These are phyloP conservation scores for Pseudopediastrum boryanum DNA, from an alignment of 139 green algal genomes.

Conservation along the genomic window DNA sequence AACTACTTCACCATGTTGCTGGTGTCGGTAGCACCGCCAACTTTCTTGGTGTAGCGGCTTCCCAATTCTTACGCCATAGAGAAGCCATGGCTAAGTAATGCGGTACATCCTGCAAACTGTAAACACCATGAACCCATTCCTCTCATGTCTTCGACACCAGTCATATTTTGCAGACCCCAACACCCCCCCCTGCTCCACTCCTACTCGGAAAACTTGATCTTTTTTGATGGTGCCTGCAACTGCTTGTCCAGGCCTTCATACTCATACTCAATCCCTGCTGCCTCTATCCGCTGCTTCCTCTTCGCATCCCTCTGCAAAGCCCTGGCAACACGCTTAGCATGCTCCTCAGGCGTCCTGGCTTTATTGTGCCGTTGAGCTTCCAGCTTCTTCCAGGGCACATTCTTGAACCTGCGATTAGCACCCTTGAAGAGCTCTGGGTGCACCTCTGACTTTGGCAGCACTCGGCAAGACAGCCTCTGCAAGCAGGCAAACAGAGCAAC, in stretches of 20 bases:
- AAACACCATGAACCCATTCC: no score
- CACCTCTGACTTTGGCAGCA: slow-evolving; percentile 40
- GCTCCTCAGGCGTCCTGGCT: slow-evolving; percentile 59
- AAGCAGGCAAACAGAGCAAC: background rate
- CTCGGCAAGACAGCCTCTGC: slow-evolving; percentile 31
- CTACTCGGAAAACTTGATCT: slow-evolving; percentile 27
- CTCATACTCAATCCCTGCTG: slow-evolving; percentile 84
- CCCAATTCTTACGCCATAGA: no score
- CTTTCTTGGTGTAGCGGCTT: no score
- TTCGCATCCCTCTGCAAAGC: slow-evolving; percentile 58
- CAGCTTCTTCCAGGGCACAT: slow-evolving; percentile 78
- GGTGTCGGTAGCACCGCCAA: no score
- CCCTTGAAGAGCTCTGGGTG: slow-evolving; percentile 83
- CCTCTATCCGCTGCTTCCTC: slow-evolving; percentile 63
- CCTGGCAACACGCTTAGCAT: slow-evolving; percentile 48
- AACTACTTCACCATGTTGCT: no score
- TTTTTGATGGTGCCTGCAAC: slow-evolving; percentile 45
- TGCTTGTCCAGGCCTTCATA: slow-evolving; percentile 57
- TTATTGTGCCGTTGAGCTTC: slow-evolving; percentile 75
- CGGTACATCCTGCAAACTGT: no score
- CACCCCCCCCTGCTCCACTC: background rate
- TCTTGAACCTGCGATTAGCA: slow-evolving; percentile 76
- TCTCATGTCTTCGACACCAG: no score
- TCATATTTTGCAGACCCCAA: no score
- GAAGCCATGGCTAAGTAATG: no score